Evolutionary conservation across 768 basidiomycete genomes (phyloP).

Genomic region (Tremella yokohamensis): DNA sequence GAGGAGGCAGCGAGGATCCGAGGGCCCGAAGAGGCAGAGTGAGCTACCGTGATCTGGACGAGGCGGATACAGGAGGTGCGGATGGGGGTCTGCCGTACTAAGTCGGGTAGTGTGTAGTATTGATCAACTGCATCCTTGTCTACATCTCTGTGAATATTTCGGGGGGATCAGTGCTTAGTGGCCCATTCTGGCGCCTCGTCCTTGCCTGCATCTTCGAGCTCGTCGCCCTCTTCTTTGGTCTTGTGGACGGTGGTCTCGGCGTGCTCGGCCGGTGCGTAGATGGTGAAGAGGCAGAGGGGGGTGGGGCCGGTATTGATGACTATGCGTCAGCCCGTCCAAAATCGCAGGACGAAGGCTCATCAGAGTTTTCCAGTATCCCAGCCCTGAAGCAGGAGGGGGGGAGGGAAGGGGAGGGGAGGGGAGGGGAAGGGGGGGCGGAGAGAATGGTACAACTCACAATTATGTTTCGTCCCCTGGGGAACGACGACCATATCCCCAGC

Average conservation of each 20-base stretch:
- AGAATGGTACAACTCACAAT: constrained; percentile 48
- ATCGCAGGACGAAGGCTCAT: too few relatives aligned
- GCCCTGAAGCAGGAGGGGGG: background rate
- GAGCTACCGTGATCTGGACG: constrained; percentile 93
- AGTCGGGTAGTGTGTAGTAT: background rate
- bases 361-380: too few relatives aligned
- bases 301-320: constrained; percentile 50
- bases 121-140: too few relatives aligned
- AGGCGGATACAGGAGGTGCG: constrained; percentile 68
- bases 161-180: constrained; percentile 18
- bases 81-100: constrained; percentile 45
- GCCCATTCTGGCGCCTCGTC: constrained; percentile 53
- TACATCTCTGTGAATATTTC: background rate
- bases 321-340: constrained; percentile 5
- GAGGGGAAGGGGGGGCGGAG: too few relatives aligned
- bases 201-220: constrained; percentile 51
- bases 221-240: constrained; percentile 52
- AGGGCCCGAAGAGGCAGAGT: constrained; percentile 83
- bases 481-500: constrained; percentile 53
- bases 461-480: constrained; percentile 52
- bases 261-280: constrained; percentile 51
- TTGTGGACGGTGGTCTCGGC: constrained; percentile 49
- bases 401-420: background rate
- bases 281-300: constrained; percentile 51
- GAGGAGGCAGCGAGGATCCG: constrained; percentile 83